These are phyloP conservation scores for Phellinidium pouzarii DNA, from an alignment of 1,284 basidiomycete genomes.

Conservation along the genomic window DNA sequence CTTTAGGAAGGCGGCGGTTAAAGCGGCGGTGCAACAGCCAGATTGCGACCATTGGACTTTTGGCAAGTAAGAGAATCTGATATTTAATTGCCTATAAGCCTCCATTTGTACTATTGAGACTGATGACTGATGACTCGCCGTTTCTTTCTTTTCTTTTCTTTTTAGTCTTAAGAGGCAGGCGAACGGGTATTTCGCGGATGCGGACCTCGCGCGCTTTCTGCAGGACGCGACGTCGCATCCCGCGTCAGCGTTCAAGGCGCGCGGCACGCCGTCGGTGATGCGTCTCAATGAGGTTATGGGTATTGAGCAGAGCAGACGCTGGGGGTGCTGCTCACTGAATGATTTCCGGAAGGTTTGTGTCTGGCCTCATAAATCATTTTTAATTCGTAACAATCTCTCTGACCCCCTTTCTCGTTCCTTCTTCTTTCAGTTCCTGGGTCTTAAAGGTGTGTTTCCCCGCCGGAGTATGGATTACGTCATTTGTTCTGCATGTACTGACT, in stretches of 20 bases:
- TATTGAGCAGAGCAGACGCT: slow-evolving; percentile 68
- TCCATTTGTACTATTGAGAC: too few species aligned
- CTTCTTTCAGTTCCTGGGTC: slow-evolving; percentile 55
- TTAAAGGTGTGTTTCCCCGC: slow-evolving; percentile 67
- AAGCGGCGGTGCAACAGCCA: slow-evolving; percentile 28
- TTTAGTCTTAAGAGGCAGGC: slow-evolving; percentile 53
- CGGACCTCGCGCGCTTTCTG: slow-evolving; percentile 63
- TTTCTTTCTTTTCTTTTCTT: slow-evolving; percentile 10
- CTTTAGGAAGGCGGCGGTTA: slow-evolving; percentile 45
- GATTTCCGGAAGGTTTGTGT: slow-evolving; percentile 66
- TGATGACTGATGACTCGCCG: slow-evolving; percentile 6
- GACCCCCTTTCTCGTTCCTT: too few species aligned
- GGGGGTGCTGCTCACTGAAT: slow-evolving; percentile 81
- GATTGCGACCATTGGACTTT: slow-evolving; percentile 59
- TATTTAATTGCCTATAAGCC: too few species aligned
- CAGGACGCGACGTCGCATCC: slow-evolving; percentile 64
- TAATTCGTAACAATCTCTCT: slow-evolving; percentile 1
- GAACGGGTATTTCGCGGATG: slow-evolving; percentile 63
- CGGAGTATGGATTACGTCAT: too few species aligned
- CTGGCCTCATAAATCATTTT: not conserved
- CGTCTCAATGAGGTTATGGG: slow-evolving; percentile 78
- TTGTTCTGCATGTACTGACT: not conserved
- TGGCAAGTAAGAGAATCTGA: slow-evolving; percentile 42
- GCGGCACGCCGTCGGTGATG: slow-evolving; percentile 69
- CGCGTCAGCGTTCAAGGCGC: slow-evolving; percentile 74